A percentile compares a stretch with the other conserved stretches of the same genome.
phyloP scores from a whole-genome alignment of 345 rosid species.

The Gossypium ekmanianum region DNA sequence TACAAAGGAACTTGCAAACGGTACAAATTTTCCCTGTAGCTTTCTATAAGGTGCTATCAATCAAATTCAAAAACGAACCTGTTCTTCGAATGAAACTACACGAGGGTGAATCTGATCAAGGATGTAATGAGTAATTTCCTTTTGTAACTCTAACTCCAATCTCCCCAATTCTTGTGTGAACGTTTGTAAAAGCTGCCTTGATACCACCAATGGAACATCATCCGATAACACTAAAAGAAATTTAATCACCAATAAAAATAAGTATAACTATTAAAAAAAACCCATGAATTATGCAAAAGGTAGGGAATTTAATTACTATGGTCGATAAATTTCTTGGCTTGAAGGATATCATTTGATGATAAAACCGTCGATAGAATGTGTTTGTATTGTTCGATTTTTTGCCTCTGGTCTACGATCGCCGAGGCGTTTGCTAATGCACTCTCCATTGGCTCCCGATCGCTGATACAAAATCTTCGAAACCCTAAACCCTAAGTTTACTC shows the following conservation, averaged over 20 bases:
- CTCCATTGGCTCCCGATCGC: slow-evolving; percentile 47
- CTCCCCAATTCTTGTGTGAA: slow-evolving; percentile 81
- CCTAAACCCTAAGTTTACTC: slow-evolving; percentile 19
- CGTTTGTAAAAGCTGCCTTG: slow-evolving; percentile 85
- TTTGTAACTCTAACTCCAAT: slow-evolving; percentile 68
- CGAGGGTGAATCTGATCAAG: slow-evolving; percentile 95
- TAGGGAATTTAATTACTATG: slow-evolving; percentile 42
- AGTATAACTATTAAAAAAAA: background rate
- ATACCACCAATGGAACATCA: slow-evolving; percentile 82
- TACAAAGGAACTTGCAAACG: background rate
- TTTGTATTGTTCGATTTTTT: slow-evolving; percentile 96
- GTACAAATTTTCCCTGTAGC: background rate
- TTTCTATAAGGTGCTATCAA: background rate
- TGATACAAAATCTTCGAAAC: slow-evolving; percentile 19
- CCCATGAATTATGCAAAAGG: background rate
- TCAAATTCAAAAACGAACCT: slow-evolving; percentile 40
- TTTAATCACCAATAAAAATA: background rate
- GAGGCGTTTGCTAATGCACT: slow-evolving; percentile 69
- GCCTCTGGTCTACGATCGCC: slow-evolving; percentile 81
- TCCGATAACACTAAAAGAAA: slow-evolving; percentile 68
- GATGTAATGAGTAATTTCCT: slow-evolving; percentile 80
- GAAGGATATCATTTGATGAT: slow-evolving; percentile 71
- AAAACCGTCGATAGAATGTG: slow-evolving; percentile 75
- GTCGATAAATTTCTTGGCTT: slow-evolving; percentile 78
- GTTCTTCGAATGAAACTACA: slow-evolving; percentile 97